A percentile compares a stretch with the other conserved stretches of the same genome.
These are phyloP conservation scores for Psilocybe cyanescens DNA, from an alignment of 768 basidiomycete genomes.

Conservation along the genomic window DNA sequence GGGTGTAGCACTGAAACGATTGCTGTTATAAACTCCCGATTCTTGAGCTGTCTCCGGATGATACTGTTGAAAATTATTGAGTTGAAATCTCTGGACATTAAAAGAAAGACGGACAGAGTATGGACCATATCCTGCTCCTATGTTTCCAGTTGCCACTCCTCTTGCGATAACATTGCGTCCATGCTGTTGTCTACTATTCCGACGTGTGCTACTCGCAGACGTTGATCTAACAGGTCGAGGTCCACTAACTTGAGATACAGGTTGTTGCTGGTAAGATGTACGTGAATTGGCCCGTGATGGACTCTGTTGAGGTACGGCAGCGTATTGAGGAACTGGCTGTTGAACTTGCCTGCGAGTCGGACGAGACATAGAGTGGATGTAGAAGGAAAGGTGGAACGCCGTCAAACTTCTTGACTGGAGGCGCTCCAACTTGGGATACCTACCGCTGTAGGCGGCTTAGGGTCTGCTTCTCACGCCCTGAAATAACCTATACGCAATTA, in stretches of 20 bases:
- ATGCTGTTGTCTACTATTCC: constrained; percentile 31
- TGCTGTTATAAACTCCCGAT: constrained; percentile 46
- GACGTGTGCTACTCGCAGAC: constrained; percentile 26
- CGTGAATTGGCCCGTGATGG: constrained; percentile 30
- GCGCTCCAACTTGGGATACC: constrained; percentile 19
- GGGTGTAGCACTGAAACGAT: constrained; percentile 60
- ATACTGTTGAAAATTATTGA: constrained; percentile 45
- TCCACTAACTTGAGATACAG: constrained; percentile 30
- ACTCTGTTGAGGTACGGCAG: constrained; percentile 65
- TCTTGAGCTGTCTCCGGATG: constrained; percentile 52
- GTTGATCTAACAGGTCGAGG: constrained; percentile 27
- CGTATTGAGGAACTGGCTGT: constrained; percentile 58
- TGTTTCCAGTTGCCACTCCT: constrained; percentile 82
- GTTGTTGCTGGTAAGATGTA: constrained; percentile 28
- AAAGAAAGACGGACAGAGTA: constrained; percentile 66
- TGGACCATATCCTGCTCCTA: constrained; percentile 84
- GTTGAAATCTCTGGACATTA: constrained; percentile 6
- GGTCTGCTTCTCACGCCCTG: constrained; percentile 30
- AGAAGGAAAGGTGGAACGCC: constrained; percentile 15
- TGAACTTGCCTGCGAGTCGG: constrained; percentile 41
- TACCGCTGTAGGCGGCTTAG: constrained; percentile 11
- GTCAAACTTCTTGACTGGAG: constrained; percentile 13
- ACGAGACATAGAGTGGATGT: constrained; percentile 38
- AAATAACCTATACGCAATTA: background rate
- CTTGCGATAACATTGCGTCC: constrained; percentile 64